phyloP scores from a whole-genome alignment of 2,329 filamentous ascomycete genomes.

The Neurospora sp. region DNA sequence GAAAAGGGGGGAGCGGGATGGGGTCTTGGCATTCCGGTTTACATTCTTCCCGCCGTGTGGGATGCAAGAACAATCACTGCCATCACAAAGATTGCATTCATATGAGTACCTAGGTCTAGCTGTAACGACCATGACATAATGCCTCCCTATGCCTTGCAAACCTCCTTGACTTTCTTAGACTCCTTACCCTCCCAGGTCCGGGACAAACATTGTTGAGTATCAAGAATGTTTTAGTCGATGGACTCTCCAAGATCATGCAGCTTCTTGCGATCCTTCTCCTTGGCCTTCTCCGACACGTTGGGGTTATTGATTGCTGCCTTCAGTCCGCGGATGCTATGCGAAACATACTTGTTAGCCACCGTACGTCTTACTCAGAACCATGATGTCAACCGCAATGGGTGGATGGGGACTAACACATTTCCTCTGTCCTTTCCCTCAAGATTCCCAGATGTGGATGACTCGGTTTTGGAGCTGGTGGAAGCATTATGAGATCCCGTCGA shows the following conservation, averaged over 20 bases:
- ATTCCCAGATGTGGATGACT: conserved; percentile 1
- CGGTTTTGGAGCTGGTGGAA: background rate
- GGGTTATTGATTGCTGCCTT: conserved; percentile 18
- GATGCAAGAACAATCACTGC: background rate
- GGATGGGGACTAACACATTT: conserved; percentile 13
- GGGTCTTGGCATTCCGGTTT: background rate
- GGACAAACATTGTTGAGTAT: background rate
- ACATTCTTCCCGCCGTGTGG: background rate
- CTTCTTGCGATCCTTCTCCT: conserved; percentile 17
- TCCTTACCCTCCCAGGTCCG: background rate
- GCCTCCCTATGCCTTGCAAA: background rate
- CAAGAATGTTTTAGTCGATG: conserved; percentile 1
- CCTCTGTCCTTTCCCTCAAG: conserved; percentile 14
- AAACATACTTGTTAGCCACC: background rate
- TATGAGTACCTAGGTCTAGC: background rate
- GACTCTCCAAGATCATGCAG: conserved; percentile 14
- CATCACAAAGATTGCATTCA: background rate
- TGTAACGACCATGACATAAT: background rate
- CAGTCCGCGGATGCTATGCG: conserved; percentile 15
- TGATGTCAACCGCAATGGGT: background rate
- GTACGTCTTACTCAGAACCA: background rate
- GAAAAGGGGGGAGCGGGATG: background rate
- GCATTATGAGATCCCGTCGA: background rate
- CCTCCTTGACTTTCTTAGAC: background rate
- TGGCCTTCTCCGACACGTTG: conserved; percentile 17